These are phyloP conservation scores for Lactarius akahatsu DNA, from an alignment of 768 basidiomycete genomes.

Conservation along the genomic window DNA sequence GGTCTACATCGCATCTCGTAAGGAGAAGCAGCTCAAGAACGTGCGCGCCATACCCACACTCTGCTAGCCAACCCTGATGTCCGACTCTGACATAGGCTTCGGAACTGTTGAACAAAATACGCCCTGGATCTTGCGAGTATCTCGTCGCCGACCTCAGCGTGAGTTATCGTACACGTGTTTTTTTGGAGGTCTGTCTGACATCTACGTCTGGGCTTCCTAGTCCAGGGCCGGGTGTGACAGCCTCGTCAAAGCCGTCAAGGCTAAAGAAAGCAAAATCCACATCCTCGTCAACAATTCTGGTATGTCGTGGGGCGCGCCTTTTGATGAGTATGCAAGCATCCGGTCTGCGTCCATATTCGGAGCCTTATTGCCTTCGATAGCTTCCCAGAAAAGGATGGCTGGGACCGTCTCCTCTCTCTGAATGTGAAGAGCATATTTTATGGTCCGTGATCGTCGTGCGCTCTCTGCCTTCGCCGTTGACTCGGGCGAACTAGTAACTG, in stretches of 20 bases:
- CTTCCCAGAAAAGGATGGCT: conserved; percentile 79
- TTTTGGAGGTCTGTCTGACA: background rate
- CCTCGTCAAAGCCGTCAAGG: conserved; percentile 64
- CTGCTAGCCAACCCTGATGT: conserved; percentile 39
- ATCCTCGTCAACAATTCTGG: conserved; percentile 86
- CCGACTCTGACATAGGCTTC: conserved; percentile 33
- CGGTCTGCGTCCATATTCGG: background rate
- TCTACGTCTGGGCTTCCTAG: conserved; percentile 36
- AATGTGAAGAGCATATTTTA: conserved; percentile 89
- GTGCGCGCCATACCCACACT: conserved; percentile 37
- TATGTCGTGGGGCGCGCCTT: conserved; percentile 74
- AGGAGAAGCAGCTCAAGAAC: conserved; percentile 74
- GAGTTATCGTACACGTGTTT: conserved; percentile 35
- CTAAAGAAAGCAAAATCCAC: conserved; percentile 70
- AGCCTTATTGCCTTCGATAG: conserved; percentile 24
- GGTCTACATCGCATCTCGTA: conserved; percentile 88
- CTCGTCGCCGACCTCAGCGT: conserved; percentile 74
- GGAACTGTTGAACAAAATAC: conserved; percentile 58
- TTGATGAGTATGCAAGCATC: conserved; percentile 41
- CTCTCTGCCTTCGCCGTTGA: conserved; percentile 4
- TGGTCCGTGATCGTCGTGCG: conserved; percentile 43
- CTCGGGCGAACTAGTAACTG: conserved; percentile 47
- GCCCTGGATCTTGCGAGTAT: conserved; percentile 65
- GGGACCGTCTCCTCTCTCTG: conserved; percentile 80
- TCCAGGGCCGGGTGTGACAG: conserved; percentile 77